Evolutionary conservation across 371 early-diverging fungal genomes (phyloP).

Genomic region (Apophysomyces sp.): DNA sequence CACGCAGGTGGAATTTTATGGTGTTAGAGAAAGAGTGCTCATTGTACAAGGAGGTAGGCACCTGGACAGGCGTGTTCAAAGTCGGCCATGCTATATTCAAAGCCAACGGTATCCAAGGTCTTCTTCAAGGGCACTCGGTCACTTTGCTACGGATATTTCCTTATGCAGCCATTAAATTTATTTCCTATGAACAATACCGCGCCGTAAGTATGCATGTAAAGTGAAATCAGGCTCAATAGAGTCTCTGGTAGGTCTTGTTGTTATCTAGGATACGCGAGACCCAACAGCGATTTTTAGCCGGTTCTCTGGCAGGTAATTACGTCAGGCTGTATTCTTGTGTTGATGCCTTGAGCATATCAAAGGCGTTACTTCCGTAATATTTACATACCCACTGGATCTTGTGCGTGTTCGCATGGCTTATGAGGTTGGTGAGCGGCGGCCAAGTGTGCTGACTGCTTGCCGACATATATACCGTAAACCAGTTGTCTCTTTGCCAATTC

Average conservation of each 20-base stretch:
- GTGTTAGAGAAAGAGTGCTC: neutral
- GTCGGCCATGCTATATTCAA: conserved; percentile 72
- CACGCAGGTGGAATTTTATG: conserved; percentile 60
- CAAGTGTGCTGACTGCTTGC: conserved; percentile 22
- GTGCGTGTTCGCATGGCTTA: conserved; percentile 91
- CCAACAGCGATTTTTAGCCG: conserved; percentile 59
- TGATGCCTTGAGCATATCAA: neutral
- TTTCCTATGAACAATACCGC: conserved; percentile 83
- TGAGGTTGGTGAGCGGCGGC: conserved; percentile 39
- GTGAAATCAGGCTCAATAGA: neutral
- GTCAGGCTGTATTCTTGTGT: too few relatives aligned
- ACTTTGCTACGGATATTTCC: conserved; percentile 90
- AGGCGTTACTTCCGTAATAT: conserved; percentile 81
- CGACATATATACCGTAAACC: conserved; percentile 48
- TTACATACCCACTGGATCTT: conserved; percentile 90
- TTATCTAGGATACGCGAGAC: neutral
- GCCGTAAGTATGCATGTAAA: conserved; percentile 23
- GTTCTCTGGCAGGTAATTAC: conserved; percentile 68
- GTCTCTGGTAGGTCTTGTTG: neutral
- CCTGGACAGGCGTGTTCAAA: conserved; percentile 72
- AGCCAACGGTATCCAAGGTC: conserved; percentile 67
- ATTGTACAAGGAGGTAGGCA: conserved; percentile 39
- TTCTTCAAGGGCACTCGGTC: conserved; percentile 92
- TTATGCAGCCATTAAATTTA: conserved; percentile 92
- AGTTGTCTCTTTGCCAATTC: conserved; percentile 18